Evolutionary conservation across 2,329 filamentous ascomycete species (phyloP).

Genomic region (Hymenoscyphus occultus): DNA sequence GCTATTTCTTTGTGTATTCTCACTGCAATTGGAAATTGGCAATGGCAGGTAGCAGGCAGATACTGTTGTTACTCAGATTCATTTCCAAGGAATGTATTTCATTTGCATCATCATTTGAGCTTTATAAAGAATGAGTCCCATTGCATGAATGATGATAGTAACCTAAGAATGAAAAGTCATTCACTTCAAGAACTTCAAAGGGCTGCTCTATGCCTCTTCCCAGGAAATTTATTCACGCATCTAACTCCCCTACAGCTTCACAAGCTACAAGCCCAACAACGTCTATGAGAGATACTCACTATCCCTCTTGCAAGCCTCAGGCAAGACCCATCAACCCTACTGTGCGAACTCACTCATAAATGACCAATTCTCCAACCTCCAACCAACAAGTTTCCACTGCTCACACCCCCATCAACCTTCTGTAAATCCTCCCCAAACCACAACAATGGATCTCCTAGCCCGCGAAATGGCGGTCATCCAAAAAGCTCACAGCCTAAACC

Average conservation of each 20-base stretch:
- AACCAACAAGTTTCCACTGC: neutral
- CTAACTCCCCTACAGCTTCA: neutral
- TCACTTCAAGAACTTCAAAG: neutral
- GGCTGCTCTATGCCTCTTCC: neutral
- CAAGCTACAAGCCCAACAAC: neutral
- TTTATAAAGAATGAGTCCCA: neutral
- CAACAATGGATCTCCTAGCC: neutral
- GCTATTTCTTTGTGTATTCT: neutral
- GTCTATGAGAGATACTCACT: neutral
- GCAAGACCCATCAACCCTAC: neutral
- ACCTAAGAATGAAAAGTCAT: too few relatives aligned
- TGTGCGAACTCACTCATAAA: neutral
- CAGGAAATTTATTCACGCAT: neutral
- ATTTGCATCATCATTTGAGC: neutral
- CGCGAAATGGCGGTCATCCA: neutral
- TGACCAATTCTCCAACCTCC: neutral
- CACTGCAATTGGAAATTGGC: neutral
- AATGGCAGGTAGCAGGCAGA: neutral
- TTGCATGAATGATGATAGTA: too few relatives aligned
- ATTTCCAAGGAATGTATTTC: neutral
- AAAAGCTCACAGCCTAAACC: neutral
- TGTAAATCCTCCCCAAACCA: neutral
- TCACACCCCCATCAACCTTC: neutral
- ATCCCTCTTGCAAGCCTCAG: too few relatives aligned
- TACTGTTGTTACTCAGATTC: neutral